Percentiles rank a stretch among this genome's conserved stretches.
These are phyloP conservation scores for Artemisia argyi DNA, from an alignment of 129 eudicot species.

Conservation along the genomic window DNA sequence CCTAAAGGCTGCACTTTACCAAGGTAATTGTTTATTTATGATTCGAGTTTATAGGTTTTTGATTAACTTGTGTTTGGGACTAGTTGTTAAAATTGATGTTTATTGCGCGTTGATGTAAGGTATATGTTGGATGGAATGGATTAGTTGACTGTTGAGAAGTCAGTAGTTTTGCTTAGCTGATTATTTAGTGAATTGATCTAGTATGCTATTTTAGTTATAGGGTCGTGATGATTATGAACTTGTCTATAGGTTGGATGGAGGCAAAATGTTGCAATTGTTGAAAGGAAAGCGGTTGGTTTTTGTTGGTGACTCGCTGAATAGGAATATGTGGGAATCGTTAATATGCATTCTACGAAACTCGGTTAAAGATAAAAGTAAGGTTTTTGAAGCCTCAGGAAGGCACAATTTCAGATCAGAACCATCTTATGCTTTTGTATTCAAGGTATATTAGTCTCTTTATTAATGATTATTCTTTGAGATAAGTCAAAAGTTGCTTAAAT, in stretches of 20 bases:
- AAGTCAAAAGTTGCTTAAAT: not conserved
- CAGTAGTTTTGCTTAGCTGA: too few relatives aligned
- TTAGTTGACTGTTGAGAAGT: conserved; percentile 5
- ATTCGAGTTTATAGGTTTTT: not conserved
- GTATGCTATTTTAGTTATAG: not conserved
- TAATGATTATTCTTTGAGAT: not conserved
- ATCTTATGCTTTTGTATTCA: conserved; percentile 69
- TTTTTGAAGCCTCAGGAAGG: conserved; percentile 72
- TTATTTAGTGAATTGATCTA: too few relatives aligned
- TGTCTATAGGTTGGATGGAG: conserved; percentile 48
- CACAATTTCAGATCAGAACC: conserved; percentile 68
- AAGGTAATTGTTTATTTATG: conserved; percentile 40
- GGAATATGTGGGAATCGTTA: conserved; percentile 97
- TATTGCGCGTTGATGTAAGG: not conserved
- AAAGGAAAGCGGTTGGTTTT: conserved; percentile 76
- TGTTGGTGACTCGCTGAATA: conserved; percentile 86
- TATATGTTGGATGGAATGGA: not conserved
- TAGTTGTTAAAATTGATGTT: not conserved
- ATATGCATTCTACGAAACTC: conserved; percentile 74
- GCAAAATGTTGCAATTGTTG: conserved; percentile 64
- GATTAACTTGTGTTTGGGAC: too few relatives aligned
- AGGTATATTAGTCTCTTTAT: conserved; percentile 41
- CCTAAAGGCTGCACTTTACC: conserved; percentile 82
- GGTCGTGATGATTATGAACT: not conserved
- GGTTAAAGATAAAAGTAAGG: conserved; percentile 58